Evolutionary conservation across 768 basidiomycete species (phyloP).

Genomic region (Psilocybe subaeruginosa): DNA sequence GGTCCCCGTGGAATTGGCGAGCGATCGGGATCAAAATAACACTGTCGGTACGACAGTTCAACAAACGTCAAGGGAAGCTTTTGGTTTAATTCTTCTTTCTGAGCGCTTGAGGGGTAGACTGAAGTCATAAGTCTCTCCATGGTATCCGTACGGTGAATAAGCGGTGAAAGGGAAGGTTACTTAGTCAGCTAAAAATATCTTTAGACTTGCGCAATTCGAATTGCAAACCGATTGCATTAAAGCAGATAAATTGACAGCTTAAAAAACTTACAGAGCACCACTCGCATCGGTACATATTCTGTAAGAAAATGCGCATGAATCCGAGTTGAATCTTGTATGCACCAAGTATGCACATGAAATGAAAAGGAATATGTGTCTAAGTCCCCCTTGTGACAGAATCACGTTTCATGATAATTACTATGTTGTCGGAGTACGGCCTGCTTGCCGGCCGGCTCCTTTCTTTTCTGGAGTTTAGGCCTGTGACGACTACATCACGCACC

Average conservation of each 20-base stretch:
- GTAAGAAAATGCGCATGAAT: too few relatives aligned
- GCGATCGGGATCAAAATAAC: constrained; percentile 23
- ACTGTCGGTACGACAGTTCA: constrained; percentile 16
- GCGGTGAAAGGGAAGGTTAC: not conserved
- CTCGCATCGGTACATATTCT: too few relatives aligned
- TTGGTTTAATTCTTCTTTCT: constrained; percentile 10
- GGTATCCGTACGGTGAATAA: not conserved
- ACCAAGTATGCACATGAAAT: too few relatives aligned
- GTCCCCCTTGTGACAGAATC: constrained; percentile 12
- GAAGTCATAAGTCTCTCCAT: not conserved
- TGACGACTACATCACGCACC: constrained; percentile 20
- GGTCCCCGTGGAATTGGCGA: constrained; percentile 12
- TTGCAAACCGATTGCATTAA: too few relatives aligned
- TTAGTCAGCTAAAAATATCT: not conserved
- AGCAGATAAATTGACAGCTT: too few relatives aligned
- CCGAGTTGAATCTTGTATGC: too few relatives aligned
- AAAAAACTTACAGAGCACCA: too few relatives aligned
- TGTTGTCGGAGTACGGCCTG: constrained; percentile 4
- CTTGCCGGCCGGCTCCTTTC: constrained; percentile 5
- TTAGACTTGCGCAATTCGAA: too few relatives aligned
- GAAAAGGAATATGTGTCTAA: not conserved
- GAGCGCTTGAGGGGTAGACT: not conserved
- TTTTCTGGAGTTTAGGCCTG: constrained; percentile 3
- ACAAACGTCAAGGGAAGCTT: constrained; percentile 9
- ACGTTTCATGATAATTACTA: constrained; percentile 7